phyloP scores from a whole-genome alignment of 345 rosid species.

The Hibiscus syriacus region DNA sequence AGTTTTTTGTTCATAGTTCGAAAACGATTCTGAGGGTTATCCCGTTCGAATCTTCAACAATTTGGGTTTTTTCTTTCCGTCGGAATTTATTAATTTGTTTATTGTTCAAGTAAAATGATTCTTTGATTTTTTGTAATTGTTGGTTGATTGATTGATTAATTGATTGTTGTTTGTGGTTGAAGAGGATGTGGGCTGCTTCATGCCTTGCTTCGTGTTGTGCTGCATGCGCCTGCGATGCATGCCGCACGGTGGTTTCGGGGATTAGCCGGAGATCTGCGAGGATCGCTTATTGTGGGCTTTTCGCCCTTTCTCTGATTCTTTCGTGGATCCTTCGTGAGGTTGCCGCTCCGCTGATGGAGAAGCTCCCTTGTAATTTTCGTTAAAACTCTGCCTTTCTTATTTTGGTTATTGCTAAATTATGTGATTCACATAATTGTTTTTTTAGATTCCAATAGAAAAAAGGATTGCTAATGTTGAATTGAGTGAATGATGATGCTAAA shows the following conservation, averaged over 20 bases:
- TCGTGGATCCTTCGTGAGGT: conserved; percentile 97
- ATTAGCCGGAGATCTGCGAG: conserved; percentile 94
- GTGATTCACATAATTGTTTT: background rate
- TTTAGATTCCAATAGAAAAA: background rate
- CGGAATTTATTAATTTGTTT: background rate
- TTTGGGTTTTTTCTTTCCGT: background rate
- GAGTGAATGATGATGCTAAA: background rate
- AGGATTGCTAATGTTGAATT: background rate
- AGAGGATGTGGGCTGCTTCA: conserved; percentile 94
- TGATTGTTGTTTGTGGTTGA: background rate
- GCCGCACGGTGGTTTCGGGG: conserved; percentile 78
- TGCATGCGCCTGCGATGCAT: conserved; percentile 91
- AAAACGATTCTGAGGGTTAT: too few relatives aligned
- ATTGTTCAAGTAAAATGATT: background rate
- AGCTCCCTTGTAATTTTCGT: conserved; percentile 71
- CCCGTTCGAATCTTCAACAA: background rate
- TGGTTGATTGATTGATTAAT: conserved; percentile 8
- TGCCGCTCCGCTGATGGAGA: conserved; percentile 99
- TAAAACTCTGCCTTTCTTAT: background rate
- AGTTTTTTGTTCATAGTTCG: background rate
- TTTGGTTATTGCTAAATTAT: background rate
- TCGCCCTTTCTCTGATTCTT: conserved; percentile 79
- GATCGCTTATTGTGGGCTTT: conserved; percentile 95
- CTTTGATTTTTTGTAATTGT: background rate
- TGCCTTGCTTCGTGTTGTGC: conserved; percentile 99